phyloP scores from a whole-genome alignment of 805 yeast species.

The Starmerella kuoi region DNA sequence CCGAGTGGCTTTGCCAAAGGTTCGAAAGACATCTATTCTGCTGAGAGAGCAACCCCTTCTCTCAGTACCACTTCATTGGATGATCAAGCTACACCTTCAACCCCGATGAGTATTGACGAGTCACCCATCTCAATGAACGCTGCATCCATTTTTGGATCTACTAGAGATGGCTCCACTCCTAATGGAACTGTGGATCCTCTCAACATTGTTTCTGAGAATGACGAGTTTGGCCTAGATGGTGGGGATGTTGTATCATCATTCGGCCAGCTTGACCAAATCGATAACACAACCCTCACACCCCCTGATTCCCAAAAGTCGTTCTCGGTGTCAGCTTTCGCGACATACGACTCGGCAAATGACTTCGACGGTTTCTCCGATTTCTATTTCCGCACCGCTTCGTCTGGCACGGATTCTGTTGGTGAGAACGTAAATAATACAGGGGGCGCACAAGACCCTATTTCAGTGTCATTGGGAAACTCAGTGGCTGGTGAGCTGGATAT shows the following conservation, averaged over 20 bases:
- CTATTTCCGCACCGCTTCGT: constrained; percentile 7
- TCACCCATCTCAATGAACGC: constrained; percentile 10
- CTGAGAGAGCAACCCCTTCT: neutral
- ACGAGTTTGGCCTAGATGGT: constrained; percentile 1
- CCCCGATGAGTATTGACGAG: constrained; percentile 7
- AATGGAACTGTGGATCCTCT: constrained; percentile 9
- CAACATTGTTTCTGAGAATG: constrained; percentile 6
- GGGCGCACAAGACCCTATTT: neutral
- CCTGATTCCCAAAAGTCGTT: constrained; percentile 3
- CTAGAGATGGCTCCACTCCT: neutral
- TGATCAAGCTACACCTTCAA: constrained; percentile 5
- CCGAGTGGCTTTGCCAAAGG: too few relatives aligned
- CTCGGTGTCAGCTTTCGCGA: neutral
- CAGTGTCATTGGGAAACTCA: neutral
- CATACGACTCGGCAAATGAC: constrained; percentile 1
- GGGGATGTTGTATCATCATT: neutral
- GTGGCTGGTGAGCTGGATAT: neutral
- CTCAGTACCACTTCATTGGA: neutral
- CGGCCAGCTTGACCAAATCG: neutral
- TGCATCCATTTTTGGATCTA: constrained; percentile 12
- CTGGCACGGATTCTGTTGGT: neutral
- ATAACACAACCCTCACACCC: constrained; percentile 1
- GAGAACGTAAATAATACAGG: neutral
- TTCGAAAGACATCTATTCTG: neutral
- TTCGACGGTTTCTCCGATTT: constrained; percentile 13